Percentiles rank a stretch among this genome's conserved stretches.
Evolutionary conservation across 2,329 filamentous ascomycete species (phyloP).

Genomic region (Ascochyta viciae-villosae): DNA sequence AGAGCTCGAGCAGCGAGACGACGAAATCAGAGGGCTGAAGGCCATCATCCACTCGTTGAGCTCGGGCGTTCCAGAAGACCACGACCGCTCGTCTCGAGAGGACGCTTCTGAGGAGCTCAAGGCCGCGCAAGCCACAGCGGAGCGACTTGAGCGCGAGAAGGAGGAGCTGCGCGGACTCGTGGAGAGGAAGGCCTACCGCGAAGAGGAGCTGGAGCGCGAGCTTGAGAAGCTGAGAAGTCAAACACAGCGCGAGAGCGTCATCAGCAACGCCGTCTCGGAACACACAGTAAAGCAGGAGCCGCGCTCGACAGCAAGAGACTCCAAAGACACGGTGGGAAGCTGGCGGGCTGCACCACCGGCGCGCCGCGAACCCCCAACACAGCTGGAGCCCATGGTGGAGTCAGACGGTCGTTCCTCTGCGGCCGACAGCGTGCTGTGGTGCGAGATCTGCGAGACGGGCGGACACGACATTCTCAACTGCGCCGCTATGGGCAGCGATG

Average conservation of each 20-base stretch:
- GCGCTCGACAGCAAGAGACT: slow-evolving; percentile 68
- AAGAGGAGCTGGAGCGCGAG: slow-evolving; percentile 87
- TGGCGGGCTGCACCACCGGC: slow-evolving; percentile 53
- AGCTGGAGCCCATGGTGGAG: slow-evolving; percentile 72
- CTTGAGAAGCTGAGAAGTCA: slow-evolving; percentile 65
- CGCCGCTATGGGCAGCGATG: slow-evolving; percentile 79
- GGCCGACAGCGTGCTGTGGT: slow-evolving; percentile 79
- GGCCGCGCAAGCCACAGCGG: slow-evolving; percentile 65
- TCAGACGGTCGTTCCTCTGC: slow-evolving; percentile 66
- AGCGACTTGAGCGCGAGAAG: slow-evolving; percentile 81
- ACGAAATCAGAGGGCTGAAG: slow-evolving; percentile 95
- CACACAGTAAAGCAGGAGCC: slow-evolving; percentile 56
- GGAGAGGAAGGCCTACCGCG: slow-evolving; percentile 74
- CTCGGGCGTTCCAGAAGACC: slow-evolving; percentile 65
- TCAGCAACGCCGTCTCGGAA: slow-evolving; percentile 60
- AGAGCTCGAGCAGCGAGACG: slow-evolving; percentile 91
- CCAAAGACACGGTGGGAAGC: slow-evolving; percentile 69
- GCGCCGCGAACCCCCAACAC: slow-evolving; percentile 50
- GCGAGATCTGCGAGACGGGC: slow-evolving; percentile 91
- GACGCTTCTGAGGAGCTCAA: slow-evolving; percentile 56
- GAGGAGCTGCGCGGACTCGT: slow-evolving; percentile 76
- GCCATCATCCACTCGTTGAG: slow-evolving; percentile 97
- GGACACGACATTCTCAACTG: slow-evolving; percentile 95
- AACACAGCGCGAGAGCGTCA: slow-evolving; percentile 60
- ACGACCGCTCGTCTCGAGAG: slow-evolving; percentile 39